phyloP scores from a whole-genome alignment of 306 rosid genomes.

The Rubus parviflorus region DNA sequence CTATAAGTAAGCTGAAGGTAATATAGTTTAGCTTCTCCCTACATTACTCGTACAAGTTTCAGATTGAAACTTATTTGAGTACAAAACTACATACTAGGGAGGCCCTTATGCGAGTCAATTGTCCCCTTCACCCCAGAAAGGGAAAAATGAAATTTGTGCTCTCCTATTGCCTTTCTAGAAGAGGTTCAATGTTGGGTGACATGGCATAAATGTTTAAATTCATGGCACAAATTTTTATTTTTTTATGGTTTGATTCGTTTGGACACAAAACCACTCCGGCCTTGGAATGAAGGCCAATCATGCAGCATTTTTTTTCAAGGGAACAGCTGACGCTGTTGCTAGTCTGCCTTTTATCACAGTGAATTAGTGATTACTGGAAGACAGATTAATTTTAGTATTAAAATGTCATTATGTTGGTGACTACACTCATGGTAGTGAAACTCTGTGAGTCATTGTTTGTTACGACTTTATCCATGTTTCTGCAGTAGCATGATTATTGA shows the following conservation, averaged over 20 bases:
- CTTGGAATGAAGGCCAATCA: neutral
- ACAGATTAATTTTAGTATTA: neutral
- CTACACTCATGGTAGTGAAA: neutral
- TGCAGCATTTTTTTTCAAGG: neutral
- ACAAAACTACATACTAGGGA: neutral
- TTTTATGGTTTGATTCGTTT: neutral
- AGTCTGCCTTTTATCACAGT: no score
- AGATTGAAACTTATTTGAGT: neutral
- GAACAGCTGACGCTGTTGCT: neutral
- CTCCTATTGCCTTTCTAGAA: neutral
- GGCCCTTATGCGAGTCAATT: neutral
- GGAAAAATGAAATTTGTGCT: neutral
- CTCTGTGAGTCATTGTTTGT: neutral
- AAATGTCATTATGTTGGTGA: neutral
- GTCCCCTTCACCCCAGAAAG: neutral
- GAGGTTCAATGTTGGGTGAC: slow-evolving; percentile 8
- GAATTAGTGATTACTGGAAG: neutral
- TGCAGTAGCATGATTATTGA: slow-evolving; percentile 16
- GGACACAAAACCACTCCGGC: neutral
- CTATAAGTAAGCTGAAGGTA: slow-evolving; percentile 94
- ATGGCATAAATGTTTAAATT: neutral
- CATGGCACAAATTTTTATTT: neutral
- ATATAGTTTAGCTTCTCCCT: slow-evolving; percentile 22
- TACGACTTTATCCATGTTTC: neutral
- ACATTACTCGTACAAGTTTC: neutral